Evolutionary conservation across 352 stramenopile species (phyloP), one percentile per base, ranked within the genome.

Genomic region (Globisporangium irregulare): DNA sequence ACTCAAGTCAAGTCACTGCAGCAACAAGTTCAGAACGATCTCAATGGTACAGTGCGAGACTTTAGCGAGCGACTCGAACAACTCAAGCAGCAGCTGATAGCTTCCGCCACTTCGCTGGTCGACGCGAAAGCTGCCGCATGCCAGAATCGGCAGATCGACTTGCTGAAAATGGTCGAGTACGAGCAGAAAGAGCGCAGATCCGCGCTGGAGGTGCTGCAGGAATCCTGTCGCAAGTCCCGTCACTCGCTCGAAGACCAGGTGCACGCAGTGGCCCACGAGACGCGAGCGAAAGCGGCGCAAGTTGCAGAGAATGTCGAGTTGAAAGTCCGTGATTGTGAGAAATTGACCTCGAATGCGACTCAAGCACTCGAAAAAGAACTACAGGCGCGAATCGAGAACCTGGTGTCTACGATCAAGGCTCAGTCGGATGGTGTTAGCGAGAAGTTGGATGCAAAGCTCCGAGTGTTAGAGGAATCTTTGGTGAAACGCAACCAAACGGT

Each of bases 181-280:
- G 83, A 92, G 53, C 76, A 86, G 62, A 78, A 75, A 32, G 83
- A 91, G 29, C 65, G 80, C 10, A 89, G 84, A 34, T 24, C 69
- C 32, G 56, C 64, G 4, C 18, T 86, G 2, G 79, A 88, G 8
- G 43, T 61, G 0, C 29, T 86, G 0, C 67, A 86, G 0, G 83
- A 92, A 63, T 70, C 73, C 3, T 60, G 84, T 0, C 79, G 81
- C 46, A 81, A 81, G 34, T 70, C 48, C 24, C 78, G 82, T 7
- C 75, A 89, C 22, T 64, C 73, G 3, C 60, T 87, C 4, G 77
- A 91, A 73, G 82, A 91, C 48, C 71, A 79, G 25, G 57, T 90
- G 12, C 74, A 92, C 15, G 56, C 63, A 9, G 14, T 87, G 4
- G 64, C 48, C 0, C 75, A 82, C 55, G 80, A 92, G 7, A 70